Evolutionary conservation across 108 stramenopile genomes (phyloP).

Genomic region (Cylindrotheca closterium): DNA sequence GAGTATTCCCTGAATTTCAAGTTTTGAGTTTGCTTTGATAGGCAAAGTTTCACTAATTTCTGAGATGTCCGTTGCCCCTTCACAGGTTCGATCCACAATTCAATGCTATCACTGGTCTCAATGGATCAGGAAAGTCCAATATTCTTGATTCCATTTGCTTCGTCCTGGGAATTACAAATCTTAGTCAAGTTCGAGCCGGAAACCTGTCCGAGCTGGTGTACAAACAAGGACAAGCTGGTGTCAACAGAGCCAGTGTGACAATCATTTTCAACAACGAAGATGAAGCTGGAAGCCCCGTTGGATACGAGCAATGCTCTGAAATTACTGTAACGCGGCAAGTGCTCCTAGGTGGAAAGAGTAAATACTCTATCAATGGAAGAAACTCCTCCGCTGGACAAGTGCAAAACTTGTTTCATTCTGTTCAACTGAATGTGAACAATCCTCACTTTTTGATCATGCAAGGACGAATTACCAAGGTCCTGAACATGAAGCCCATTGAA

Average conservation of each 20-base stretch:
- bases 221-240: constrained; percentile 99
- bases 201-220: constrained; percentile 98
- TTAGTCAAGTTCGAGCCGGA: constrained; percentile 95
- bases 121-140: constrained; percentile 98
- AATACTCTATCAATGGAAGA: constrained; percentile 98
- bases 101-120: constrained; percentile 99
- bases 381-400: constrained; percentile 92
- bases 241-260: constrained; percentile 97
- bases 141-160: constrained; percentile 99
- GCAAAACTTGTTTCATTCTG: constrained; percentile 98
- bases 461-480: constrained; percentile 96
- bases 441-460: constrained; percentile 99
- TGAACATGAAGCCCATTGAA: constrained; percentile 99
- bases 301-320: constrained; percentile 90
- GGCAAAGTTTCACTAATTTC: no score
- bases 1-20: constrained; percentile 21
- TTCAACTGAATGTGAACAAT: constrained; percentile 99
- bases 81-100: constrained; percentile 96
- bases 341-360: constrained; percentile 96
- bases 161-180: constrained; percentile 98
- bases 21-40: not conserved
- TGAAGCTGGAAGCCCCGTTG: constrained; percentile 85
- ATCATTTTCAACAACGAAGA: constrained; percentile 96
- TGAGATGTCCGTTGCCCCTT: no score
- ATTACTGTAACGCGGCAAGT: constrained; percentile 97